A percentile compares a stretch with the other conserved stretches of the same genome.
Evolutionary conservation across 352 stramenopile species (phyloP).

Genomic region (Globisporangium cylindrosporum): DNA sequence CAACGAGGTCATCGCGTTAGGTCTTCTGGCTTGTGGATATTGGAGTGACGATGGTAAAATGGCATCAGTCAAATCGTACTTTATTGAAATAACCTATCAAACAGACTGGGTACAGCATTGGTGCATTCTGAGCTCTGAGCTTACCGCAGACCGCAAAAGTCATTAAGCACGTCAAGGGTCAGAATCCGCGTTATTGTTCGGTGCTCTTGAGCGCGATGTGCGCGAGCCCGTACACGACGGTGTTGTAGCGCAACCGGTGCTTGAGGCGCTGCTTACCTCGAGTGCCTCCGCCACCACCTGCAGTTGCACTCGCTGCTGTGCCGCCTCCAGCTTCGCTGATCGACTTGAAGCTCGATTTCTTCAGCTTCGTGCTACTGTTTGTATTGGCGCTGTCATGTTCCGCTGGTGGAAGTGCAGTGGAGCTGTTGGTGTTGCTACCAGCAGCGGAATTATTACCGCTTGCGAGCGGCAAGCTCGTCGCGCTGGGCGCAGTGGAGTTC

Average conservation of each 20-base stretch:
- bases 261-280: conserved; percentile 46
- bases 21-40: conserved; percentile 7
- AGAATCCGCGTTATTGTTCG: conserved; percentile 18
- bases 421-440: conserved; percentile 14
- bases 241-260: conserved; percentile 69
- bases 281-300: background rate
- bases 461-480: conserved; percentile 3
- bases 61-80: conserved; percentile 1
- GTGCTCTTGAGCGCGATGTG: conserved; percentile 44
- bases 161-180: background rate
- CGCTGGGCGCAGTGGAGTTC: conserved; percentile 7
- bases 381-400: background rate
- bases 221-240: conserved; percentile 63
- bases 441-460: background rate
- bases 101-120: background rate
- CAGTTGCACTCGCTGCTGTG: conserved; percentile 1
- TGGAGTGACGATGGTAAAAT: background rate
- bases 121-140: background rate
- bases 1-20: conserved; percentile 18
- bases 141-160: background rate
- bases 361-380: conserved; percentile 12
- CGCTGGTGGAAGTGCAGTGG: background rate
- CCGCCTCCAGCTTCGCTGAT: background rate
- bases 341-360: background rate
- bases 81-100: background rate